A percentile compares a stretch with the other conserved stretches of the same genome.
phyloP scores from a whole-genome alignment of 73 alveolate species.

The Paramecium caudatum region DNA sequence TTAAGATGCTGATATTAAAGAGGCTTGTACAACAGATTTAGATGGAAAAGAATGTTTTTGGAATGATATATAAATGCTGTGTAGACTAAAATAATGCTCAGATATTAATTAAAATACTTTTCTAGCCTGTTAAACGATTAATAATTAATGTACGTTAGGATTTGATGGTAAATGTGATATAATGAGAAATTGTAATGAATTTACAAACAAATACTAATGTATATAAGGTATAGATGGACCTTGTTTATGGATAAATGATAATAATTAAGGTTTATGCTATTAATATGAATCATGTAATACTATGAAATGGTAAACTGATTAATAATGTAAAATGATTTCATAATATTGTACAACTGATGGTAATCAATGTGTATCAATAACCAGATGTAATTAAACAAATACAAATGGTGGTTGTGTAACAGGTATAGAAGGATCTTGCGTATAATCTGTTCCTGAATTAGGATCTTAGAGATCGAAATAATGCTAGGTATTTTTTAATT shows the following conservation, averaged over 20 bases:
- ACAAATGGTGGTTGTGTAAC: neutral
- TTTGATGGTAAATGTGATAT: constrained; percentile 19
- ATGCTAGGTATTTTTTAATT: neutral
- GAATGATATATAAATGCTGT: neutral
- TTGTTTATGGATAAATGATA: constrained; percentile 63
- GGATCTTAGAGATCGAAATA: neutral
- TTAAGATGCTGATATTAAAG: constrained; percentile 1
- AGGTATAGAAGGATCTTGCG: constrained; percentile 1
- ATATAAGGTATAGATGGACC: constrained; percentile 48
- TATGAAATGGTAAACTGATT: neutral
- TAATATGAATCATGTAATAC: neutral
- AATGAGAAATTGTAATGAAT: neutral
- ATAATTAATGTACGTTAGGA: neutral
- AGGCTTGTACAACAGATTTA: neutral
- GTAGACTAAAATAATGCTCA: neutral
- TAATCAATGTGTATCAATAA: constrained; percentile 5
- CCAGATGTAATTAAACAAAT: neutral
- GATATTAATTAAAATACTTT: neutral
- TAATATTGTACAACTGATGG: constrained; percentile 60
- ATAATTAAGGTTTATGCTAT: neutral
- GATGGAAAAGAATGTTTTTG: constrained; percentile 38
- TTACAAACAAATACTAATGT: neutral
- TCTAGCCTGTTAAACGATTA: neutral
- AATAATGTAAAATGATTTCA: neutral
- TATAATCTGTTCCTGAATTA: neutral